These are phyloP conservation scores for Neonectria faginata DNA, from an alignment of 2,329 filamentous ascomycete species.

Conservation along the genomic window DNA sequence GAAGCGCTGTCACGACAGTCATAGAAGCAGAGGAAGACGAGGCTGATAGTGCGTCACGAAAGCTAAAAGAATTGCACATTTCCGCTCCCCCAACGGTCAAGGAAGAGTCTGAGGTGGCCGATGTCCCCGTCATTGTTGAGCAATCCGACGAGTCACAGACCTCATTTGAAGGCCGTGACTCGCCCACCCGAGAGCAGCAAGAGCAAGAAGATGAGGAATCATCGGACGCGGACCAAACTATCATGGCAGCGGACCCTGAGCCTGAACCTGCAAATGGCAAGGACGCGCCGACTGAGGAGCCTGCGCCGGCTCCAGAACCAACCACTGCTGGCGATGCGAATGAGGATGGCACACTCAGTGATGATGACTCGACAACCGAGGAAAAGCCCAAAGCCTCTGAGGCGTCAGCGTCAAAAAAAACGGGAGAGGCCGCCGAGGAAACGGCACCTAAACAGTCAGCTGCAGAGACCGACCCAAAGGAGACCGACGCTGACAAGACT, in stretches of 20 bases:
- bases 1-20: slow-evolving; percentile 83
- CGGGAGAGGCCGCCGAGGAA: slow-evolving; percentile 9
- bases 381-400: slow-evolving; percentile 19
- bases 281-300: slow-evolving; percentile 16
- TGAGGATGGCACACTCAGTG: slow-evolving; percentile 37
- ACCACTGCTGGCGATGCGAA: slow-evolving; percentile 32
- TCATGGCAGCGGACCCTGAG: slow-evolving; percentile 42
- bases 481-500: slow-evolving; percentile 26
- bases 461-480: slow-evolving; percentile 19
- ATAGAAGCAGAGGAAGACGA: slow-evolving; percentile 86
- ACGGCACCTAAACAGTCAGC: slow-evolving; percentile 13
- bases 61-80: slow-evolving; percentile 61
- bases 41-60: slow-evolving; percentile 58
- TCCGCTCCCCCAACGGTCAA: slow-evolving; percentile 71
- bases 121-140: slow-evolving; percentile 58
- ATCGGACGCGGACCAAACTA: slow-evolving; percentile 42
- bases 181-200: slow-evolving; percentile 8
- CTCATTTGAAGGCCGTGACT: slow-evolving; percentile 12
- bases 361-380: slow-evolving; percentile 8
- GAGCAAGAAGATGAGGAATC: slow-evolving; percentile 25
- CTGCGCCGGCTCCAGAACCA: slow-evolving; percentile 24
- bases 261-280: slow-evolving; percentile 30
- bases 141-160: slow-evolving; percentile 45
- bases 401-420: slow-evolving; percentile 13
- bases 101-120: slow-evolving; percentile 54